Conservation (phyloP, 169 alveolate genomes). For the Eimeria maxima region DNA sequence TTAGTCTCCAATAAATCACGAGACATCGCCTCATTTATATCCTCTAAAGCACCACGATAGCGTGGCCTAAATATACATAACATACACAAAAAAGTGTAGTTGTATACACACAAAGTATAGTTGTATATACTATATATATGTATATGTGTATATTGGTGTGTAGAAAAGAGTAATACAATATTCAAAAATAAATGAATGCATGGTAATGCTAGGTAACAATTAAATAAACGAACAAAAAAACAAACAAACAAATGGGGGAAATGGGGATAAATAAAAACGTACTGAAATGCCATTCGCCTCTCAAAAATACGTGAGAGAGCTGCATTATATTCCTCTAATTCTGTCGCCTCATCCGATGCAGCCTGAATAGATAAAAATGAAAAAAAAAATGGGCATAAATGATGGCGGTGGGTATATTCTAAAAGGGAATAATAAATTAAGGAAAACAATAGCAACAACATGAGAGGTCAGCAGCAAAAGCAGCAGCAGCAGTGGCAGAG, state of each 20-base stretch:
- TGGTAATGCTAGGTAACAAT: too few species aligned
- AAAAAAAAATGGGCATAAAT: background rate
- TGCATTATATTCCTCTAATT: slow-evolving; percentile 17
- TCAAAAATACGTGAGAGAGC: background rate
- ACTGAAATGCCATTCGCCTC: slow-evolving; percentile 28
- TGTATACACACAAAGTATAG: background rate
- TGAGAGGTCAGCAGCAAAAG: background rate
- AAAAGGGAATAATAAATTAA: too few species aligned
- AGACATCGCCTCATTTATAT: background rate
- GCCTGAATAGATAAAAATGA: background rate
- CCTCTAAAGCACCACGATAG: slow-evolving; percentile 2
- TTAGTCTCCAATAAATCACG: background rate
- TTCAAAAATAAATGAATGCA: too few species aligned
- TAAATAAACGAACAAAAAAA: background rate
- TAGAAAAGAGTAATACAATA: too few species aligned
- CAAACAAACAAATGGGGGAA: background rate
- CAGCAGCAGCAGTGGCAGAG: background rate
- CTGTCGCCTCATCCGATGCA: slow-evolving; percentile 7
- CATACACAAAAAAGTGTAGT: background rate
- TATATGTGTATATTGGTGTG: too few species aligned
- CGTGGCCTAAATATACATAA: background rate
- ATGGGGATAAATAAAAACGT: background rate
- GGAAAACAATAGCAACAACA: background rate
- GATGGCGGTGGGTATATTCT: too few species aligned
- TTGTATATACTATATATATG: too few species aligned